phyloP scores from a whole-genome alignment of 2,329 filamentous ascomycete species.

The Colletotrichum sp. region DNA sequence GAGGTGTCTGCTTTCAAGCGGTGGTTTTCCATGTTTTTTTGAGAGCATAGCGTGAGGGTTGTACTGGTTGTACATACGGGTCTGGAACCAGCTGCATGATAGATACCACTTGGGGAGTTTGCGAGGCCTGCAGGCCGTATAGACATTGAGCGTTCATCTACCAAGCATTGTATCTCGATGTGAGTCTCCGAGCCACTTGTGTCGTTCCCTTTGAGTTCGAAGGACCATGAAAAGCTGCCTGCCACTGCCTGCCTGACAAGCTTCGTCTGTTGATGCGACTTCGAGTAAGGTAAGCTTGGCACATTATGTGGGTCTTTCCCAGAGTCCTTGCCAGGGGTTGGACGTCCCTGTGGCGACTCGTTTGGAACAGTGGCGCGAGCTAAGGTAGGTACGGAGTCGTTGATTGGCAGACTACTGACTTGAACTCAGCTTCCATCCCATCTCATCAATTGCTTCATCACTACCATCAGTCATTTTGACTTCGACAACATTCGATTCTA shows the following conservation, averaged over 20 bases:
- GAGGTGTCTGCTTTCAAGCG: not conserved
- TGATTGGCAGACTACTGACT: not conserved
- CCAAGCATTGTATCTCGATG: not conserved
- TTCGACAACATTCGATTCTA: not conserved
- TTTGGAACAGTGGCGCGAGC: not conserved
- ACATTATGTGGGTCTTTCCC: not conserved
- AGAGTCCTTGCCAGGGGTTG: not conserved
- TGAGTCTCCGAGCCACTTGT: not conserved
- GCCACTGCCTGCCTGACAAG: not conserved
- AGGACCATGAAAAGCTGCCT: not conserved
- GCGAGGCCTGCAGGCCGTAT: not conserved
- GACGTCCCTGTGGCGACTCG: not conserved
- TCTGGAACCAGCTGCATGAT: slow-evolving; percentile 15
- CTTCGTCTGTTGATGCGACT: not conserved
- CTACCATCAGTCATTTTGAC: not conserved
- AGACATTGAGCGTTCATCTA: not conserved
- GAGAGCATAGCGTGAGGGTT: slow-evolving; percentile 11
- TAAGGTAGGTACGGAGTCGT: not conserved
- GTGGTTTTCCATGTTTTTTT: not conserved
- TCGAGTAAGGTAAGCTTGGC: not conserved
- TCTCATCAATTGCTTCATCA: not conserved
- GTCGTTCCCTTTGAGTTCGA: not conserved
- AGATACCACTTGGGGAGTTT: slow-evolving; percentile 15
- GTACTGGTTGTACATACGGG: slow-evolving; percentile 15
- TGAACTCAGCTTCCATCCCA: not conserved